These are phyloP conservation scores for Tricholoma terreum DNA, from an alignment of 768 basidiomycete genomes.

Conservation along the genomic window DNA sequence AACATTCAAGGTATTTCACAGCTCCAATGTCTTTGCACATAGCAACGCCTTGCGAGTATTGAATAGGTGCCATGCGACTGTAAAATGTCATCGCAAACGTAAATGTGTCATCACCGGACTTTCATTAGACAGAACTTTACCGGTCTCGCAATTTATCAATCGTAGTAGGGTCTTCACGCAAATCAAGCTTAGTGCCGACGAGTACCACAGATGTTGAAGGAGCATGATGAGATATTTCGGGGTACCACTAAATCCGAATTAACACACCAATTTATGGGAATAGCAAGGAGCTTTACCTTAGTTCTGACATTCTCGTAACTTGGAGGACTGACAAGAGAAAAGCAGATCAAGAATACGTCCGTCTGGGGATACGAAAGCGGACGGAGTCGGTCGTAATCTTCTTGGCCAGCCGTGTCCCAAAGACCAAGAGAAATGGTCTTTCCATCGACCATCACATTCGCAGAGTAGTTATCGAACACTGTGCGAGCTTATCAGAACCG, in stretches of 20 bases:
- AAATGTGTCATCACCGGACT: background rate
- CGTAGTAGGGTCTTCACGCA: constrained; percentile 92
- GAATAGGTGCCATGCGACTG: constrained; percentile 93
- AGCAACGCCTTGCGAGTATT: constrained; percentile 85
- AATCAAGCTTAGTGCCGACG: constrained; percentile 95
- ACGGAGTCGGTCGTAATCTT: constrained; percentile 97
- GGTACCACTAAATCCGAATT: constrained; percentile 72
- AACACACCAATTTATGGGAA: constrained; percentile 3
- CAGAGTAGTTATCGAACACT: constrained; percentile 99
- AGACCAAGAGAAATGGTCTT: constrained; percentile 97
- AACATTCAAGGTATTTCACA: constrained; percentile 95
- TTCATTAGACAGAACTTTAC: constrained; percentile 33
- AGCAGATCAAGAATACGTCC: constrained; percentile 98
- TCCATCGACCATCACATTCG: constrained; percentile 98
- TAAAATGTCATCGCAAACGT: constrained; percentile 1
- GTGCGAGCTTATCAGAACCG: constrained; percentile 12
- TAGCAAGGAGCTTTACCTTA: constrained; percentile 56
- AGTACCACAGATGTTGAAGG: constrained; percentile 91
- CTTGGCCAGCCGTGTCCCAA: constrained; percentile 99
- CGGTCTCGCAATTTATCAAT: constrained; percentile 93
- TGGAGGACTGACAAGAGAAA: constrained; percentile 96
- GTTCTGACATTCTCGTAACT: constrained; percentile 99
- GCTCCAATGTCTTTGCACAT: constrained; percentile 95
- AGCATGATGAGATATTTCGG: constrained; percentile 96
- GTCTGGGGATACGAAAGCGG: constrained; percentile 99